Percentiles rank a stretch among this genome's conserved stretches.
Evolutionary conservation across 352 stramenopile species (phyloP).

Genomic region (Pythium insidiosum): DNA sequence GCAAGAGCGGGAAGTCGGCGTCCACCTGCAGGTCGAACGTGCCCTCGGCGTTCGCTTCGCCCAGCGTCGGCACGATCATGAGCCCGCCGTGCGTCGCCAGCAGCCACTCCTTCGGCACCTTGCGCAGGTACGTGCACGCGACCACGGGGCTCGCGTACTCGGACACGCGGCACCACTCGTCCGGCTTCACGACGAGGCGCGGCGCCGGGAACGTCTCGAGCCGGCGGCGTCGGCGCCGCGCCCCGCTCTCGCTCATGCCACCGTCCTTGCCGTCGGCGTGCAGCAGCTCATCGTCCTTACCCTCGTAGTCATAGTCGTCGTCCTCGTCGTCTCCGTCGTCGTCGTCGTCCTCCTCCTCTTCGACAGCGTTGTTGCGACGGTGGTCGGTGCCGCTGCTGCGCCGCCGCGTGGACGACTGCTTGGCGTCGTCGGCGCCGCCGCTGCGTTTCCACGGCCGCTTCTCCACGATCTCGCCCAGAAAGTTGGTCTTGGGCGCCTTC

Average conservation of each 20-base stretch:
- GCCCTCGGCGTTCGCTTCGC: conserved; percentile 54
- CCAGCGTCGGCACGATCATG: conserved; percentile 69
- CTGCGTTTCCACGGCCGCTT: conserved; percentile 32
- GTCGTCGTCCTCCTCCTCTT: conserved; percentile 3
- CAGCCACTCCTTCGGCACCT: conserved; percentile 60
- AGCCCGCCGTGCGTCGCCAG: conserved; percentile 36
- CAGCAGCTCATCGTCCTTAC: background rate
- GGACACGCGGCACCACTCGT: conserved; percentile 65
- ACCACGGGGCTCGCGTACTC: conserved; percentile 45
- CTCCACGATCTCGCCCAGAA: conserved; percentile 52
- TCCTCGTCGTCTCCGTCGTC: conserved; percentile 14
- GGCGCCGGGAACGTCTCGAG: conserved; percentile 34
- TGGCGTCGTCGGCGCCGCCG: background rate
- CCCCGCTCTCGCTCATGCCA: background rate
- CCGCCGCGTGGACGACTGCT: background rate
- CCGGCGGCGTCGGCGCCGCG: background rate
- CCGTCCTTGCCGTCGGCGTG: background rate
- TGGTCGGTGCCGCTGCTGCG: conserved; percentile 13
- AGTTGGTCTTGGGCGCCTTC: conserved; percentile 59
- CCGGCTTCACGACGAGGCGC: conserved; percentile 63
- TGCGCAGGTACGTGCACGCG: conserved; percentile 54
- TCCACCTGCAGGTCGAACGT: conserved; percentile 86
- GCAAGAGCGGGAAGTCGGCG: conserved; percentile 57
- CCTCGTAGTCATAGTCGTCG: conserved; percentile 2
- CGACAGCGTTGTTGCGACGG: conserved; percentile 3